A percentile compares a stretch with the other conserved stretches of the same genome.
phyloP scores from a whole-genome alignment of 2,329 filamentous ascomycete species.

The Cladophialophora exuberans region DNA sequence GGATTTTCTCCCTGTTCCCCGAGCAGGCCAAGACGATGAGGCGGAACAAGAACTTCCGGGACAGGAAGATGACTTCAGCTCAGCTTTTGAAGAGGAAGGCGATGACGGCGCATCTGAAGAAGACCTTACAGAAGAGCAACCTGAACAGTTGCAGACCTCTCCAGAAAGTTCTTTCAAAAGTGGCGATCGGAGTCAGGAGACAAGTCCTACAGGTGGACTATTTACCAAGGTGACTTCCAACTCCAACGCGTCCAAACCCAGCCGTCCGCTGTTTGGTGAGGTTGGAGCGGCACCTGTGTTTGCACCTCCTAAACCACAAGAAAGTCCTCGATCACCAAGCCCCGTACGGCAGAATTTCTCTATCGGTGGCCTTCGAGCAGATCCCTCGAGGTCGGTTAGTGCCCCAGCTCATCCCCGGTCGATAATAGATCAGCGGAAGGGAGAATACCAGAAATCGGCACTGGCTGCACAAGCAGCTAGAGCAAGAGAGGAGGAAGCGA shows the following conservation, averaged over 20 bases:
- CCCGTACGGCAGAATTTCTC: slow-evolving; percentile 43
- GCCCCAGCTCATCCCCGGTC: slow-evolving; percentile 43
- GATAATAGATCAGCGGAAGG: slow-evolving; percentile 45
- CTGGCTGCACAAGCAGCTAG: slow-evolving; percentile 30
- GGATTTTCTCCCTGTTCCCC: slow-evolving; percentile 35
- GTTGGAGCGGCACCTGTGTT: slow-evolving; percentile 43
- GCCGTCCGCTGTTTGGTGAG: slow-evolving; percentile 49
- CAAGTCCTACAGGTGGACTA: slow-evolving; percentile 43
- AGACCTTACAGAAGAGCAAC: slow-evolving; percentile 28
- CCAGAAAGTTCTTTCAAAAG: slow-evolving; percentile 51
- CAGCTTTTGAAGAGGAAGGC: slow-evolving; percentile 48
- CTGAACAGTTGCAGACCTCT: slow-evolving; percentile 44
- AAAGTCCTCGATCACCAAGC: slow-evolving; percentile 51
- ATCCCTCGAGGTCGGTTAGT: slow-evolving; percentile 43
- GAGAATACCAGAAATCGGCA: slow-evolving; percentile 37
- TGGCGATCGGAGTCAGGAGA: slow-evolving; percentile 41
- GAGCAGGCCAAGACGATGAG: slow-evolving; percentile 13
- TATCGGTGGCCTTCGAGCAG: slow-evolving; percentile 38
- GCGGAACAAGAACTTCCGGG: slow-evolving; percentile 14
- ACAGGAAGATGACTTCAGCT: slow-evolving; percentile 37
- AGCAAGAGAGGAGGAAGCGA: slow-evolving; percentile 28
- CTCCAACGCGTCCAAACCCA: slow-evolving; percentile 34
- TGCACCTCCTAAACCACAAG: slow-evolving; percentile 41
- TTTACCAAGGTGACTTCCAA: slow-evolving; percentile 45
- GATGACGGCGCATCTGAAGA: slow-evolving; percentile 43